Evolutionary conservation across 164 flowering plant species (phyloP), one percentile per base, ranked within the genome.

Genomic region (Umbilicus rupestris): DNA sequence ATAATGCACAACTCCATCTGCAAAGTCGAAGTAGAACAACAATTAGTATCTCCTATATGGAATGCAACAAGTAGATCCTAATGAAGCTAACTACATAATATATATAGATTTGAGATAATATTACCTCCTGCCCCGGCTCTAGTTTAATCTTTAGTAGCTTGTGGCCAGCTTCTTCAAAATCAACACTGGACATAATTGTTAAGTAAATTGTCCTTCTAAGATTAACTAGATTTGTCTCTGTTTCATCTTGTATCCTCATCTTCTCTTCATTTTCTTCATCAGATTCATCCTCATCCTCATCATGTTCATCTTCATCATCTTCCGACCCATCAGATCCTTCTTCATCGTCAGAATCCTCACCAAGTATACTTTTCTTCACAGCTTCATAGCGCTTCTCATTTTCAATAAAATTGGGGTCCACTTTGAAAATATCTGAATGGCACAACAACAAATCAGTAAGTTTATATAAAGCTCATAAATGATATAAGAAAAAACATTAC

Each of bases 81-180:
- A 37, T 22, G 22, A 60, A 30, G 20, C 6, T 37, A n/a, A 41
- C 42, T 22, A 24, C 4, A n/a, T 17, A 30, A 31, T 37, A 37
- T 11, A 62, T 5, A 62, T 17, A 41, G 10, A 63, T n/a, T 35
- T 26, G 4, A 4, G 29, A n/a, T 37, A 35, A 19, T 41, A 79
- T 73, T 75, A 94, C 99, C 87, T 91, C 99, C 78, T 95, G 99
- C 26, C 99, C 99, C 29, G 97, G 88, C 77, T 95, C 96, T n/a
- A 95, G 85, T 74, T 90, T 89, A 59, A 95, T 92, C 76, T 95
- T 88, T 67, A 95, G 70, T 2, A 95, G 78, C 72, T 95, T 95
- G 71, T 95, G 99, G 1, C 99, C 99, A 66, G 99, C 99, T 73
- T 95, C 99, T 79, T 95, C 99, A 80, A 92, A 95, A 73, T 90